phyloP scores from a whole-genome alignment of 768 basidiomycete genomes.

The Tubosaeta sp. region DNA sequence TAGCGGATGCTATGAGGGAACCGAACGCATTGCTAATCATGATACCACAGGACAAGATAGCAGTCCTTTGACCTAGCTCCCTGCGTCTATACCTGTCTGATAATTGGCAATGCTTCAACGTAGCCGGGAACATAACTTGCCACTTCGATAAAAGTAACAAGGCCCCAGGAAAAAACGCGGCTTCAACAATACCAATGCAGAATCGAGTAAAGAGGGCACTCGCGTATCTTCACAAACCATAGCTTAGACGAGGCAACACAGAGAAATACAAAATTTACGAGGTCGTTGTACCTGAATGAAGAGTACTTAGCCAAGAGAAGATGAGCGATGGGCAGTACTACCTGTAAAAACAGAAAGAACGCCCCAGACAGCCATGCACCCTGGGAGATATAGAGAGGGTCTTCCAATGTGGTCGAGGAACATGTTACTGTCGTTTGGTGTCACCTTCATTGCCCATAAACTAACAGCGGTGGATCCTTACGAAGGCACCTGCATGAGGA shows the following conservation, averaged over 20 bases:
- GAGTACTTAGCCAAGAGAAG: background rate
- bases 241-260: background rate
- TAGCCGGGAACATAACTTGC: slow-evolving; percentile 24
- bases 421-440: slow-evolving; percentile 52
- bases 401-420: slow-evolving; percentile 62
- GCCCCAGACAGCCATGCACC: slow-evolving; percentile 72
- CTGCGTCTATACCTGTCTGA: slow-evolving; percentile 57
- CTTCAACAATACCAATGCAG: slow-evolving; percentile 72
- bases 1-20: slow-evolving; percentile 70
- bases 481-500: slow-evolving; percentile 78
- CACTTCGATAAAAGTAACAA: slow-evolving; percentile 34
- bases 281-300: slow-evolving; percentile 37
- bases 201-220: slow-evolving; percentile 67
- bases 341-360: slow-evolving; percentile 52
- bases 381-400: slow-evolving; percentile 65
- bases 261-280: slow-evolving; percentile 21
- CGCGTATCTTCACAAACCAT: slow-evolving; percentile 45
- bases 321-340: slow-evolving; percentile 14
- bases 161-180: slow-evolving; percentile 68
- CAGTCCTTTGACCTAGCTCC: slow-evolving; percentile 67
- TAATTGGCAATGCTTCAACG: slow-evolving; percentile 42
- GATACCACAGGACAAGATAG: slow-evolving; percentile 66
- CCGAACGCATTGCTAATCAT: slow-evolving; percentile 83
- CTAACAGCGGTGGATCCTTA: slow-evolving; percentile 30
- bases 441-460: background rate